Evolutionary conservation across 345 rosid genomes (phyloP).

Genomic region (Eucalyptus polybractea): DNA sequence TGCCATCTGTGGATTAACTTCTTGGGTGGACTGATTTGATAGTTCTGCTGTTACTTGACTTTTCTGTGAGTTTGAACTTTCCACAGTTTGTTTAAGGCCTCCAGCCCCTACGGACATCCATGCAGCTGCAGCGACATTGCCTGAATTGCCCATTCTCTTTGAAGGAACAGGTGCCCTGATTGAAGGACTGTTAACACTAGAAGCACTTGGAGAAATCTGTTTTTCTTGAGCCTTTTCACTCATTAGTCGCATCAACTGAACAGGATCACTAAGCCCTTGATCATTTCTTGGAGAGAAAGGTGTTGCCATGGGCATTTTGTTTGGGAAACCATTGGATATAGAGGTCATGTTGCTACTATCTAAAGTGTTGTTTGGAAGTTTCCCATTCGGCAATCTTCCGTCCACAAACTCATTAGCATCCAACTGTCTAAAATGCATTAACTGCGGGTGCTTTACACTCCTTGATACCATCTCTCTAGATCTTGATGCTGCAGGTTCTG

Average conservation of each 20-base stretch:
- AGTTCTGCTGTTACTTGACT: conserved; percentile 42
- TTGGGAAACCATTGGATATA: conserved; percentile 22
- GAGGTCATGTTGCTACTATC: conserved; percentile 20
- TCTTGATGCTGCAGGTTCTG: conserved; percentile 5
- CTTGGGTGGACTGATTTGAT: conserved; percentile 50
- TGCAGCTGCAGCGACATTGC: conserved; percentile 66
- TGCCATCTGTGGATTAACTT: conserved; percentile 34
- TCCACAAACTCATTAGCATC: conserved; percentile 19
- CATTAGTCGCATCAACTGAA: conserved; percentile 45
- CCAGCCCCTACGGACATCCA: conserved; percentile 88
- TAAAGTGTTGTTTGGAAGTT: conserved; percentile 4
- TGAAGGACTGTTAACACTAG: conserved; percentile 6
- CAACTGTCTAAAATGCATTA: conserved; percentile 25
- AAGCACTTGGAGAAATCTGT: conserved; percentile 27
- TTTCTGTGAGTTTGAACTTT: conserved; percentile 26
- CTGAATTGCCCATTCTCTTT: conserved; percentile 27
- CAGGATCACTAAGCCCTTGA: conserved; percentile 45
- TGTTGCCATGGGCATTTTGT: conserved; percentile 29
- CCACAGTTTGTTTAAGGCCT: conserved; percentile 37
- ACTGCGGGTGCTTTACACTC: conserved; percentile 18
- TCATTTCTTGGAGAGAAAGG: conserved; percentile 22
- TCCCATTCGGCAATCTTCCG: conserved; percentile 45
- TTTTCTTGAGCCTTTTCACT: conserved; percentile 44
- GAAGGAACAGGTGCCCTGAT: conserved; percentile 22
- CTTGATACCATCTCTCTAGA: conserved; percentile 23